Base-by-base conservation (phyloP, 2,329 filamentous ascomycete genomes). In the Colletotrichum noveboracense region DNA sequence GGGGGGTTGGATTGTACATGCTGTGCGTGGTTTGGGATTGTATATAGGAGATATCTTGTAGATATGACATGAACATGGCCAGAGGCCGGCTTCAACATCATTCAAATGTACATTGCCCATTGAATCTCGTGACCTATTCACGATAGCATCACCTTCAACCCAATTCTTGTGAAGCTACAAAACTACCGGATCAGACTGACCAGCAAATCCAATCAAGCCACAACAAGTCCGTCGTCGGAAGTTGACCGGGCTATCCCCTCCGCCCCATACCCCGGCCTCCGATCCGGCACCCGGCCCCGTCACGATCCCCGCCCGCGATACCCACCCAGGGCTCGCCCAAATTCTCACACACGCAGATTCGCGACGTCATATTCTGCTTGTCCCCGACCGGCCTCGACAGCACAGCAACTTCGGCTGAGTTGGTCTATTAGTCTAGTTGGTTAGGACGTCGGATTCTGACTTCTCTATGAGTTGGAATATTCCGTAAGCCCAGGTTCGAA, bases 361-460 rank as follows among this genome's bases (percentile, higher is more conserved):
- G 2, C 16, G 48, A 12, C 14, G 12, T 38, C 32, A 58, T 34
- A 72, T 30, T 72, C 18, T n/a, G 69, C 28, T 6, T 9, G 6
- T 6, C 6, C 2, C 2, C 67, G 0, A 2, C 3, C 9, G 0
- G 56, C 8, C 3, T 3, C 16, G 62, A 61, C 28, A 32, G 16
- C 30, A 24, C 14, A 7, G 1, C 18, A 56, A 1, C 21, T 14
- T 10, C 16, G 48, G 14, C n/a, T 60, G 5, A 3, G 8, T 26
- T 10, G 70, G 73, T 75, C 73, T 75, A 73, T 75, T 75, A 75
- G 73, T 75, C 73, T 75, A 75, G 72, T 75, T 75, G 72, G 72
- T 75, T 75, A 75, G 72, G 72, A 75, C 72, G 72, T 73, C 73
- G 73, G 73, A 75, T 75, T 75, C 73, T 75, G n/a, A n/a, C n/a